Evolutionary conservation across 768 basidiomycete species (phyloP).

Genomic region (Macrolepiota dolichaula): DNA sequence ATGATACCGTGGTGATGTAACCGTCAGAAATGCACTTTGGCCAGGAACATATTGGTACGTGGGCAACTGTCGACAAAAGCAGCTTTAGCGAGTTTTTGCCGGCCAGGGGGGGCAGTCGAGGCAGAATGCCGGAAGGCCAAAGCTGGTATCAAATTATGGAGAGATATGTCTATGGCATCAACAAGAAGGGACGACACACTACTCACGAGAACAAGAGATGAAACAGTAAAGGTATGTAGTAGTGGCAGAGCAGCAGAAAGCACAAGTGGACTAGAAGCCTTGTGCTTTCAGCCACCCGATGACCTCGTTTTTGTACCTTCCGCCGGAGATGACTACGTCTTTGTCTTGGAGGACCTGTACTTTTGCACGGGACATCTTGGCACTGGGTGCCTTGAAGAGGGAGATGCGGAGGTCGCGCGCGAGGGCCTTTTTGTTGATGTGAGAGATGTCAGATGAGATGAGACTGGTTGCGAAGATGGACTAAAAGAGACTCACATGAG

Average conservation of each 20-base stretch:
- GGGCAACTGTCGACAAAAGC: not conserved
- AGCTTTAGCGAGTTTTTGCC: not conserved
- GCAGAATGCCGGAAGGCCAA: not conserved
- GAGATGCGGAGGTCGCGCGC: constrained; percentile 51
- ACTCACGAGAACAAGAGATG: not conserved
- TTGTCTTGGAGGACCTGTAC: constrained; percentile 44
- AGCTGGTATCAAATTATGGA: not conserved
- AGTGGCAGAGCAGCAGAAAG: not conserved
- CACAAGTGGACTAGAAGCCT: constrained; percentile 48
- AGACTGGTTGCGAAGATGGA: not conserved
- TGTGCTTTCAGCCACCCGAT: constrained; percentile 57
- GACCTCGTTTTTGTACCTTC: constrained; percentile 60
- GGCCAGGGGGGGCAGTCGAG: not conserved
- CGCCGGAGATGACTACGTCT: constrained; percentile 59
- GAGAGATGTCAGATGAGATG: constrained; percentile 14
- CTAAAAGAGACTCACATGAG: constrained; percentile 40
- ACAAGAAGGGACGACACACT: not conserved
- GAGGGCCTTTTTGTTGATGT: constrained; percentile 44
- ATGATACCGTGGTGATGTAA: not conserved
- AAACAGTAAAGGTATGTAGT: not conserved
- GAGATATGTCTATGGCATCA: not conserved
- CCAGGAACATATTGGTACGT: not conserved
- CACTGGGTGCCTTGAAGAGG: constrained; percentile 46
- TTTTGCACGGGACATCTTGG: constrained; percentile 46
- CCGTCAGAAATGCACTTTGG: not conserved